These are phyloP conservation scores for Aureobasidium sp. DNA, from an alignment of 2,329 filamentous ascomycete species.

Conservation along the genomic window DNA sequence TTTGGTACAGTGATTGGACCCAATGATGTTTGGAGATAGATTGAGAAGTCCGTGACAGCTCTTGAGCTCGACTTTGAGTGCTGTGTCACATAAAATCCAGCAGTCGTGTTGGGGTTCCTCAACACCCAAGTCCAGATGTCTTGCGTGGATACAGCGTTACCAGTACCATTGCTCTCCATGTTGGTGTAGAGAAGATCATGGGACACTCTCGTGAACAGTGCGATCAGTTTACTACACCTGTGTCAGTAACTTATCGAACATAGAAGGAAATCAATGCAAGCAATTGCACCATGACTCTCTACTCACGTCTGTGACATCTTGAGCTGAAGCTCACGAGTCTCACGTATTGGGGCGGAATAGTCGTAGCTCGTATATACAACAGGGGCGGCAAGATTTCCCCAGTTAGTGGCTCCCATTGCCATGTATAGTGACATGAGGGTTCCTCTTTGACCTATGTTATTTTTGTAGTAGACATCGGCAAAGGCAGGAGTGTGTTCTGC, in stretches of 20 bases:
- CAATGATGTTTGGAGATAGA: conserved; percentile 50
- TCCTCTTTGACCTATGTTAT: conserved; percentile 54
- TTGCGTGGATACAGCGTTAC: conserved; percentile 39
- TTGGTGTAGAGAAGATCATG: conserved; percentile 52
- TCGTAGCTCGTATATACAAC: conserved; percentile 56
- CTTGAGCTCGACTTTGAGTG: conserved; percentile 49
- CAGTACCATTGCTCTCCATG: conserved; percentile 42
- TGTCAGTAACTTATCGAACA: neutral
- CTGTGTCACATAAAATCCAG: conserved; percentile 53
- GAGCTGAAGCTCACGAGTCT: conserved; percentile 50
- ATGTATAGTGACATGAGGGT: conserved; percentile 34
- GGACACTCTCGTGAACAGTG: conserved; percentile 53
- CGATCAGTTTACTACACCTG: conserved; percentile 45
- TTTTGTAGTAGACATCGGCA: conserved; percentile 58
- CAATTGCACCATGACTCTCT: neutral
- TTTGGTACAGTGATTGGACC: conserved; percentile 51
- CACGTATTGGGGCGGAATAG: conserved; percentile 56
- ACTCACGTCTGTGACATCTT: conserved; percentile 54
- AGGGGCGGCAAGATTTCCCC: conserved; percentile 53
- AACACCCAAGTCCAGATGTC: conserved; percentile 51
- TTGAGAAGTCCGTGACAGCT: conserved; percentile 47
- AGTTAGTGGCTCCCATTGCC: conserved; percentile 51
- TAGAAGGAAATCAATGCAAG: neutral
- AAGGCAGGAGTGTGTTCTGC: conserved; percentile 50
- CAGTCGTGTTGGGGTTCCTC: conserved; percentile 51